Conservation (phyloP, 768 basidiomycete species). For the Lentinula edodes region DNA sequence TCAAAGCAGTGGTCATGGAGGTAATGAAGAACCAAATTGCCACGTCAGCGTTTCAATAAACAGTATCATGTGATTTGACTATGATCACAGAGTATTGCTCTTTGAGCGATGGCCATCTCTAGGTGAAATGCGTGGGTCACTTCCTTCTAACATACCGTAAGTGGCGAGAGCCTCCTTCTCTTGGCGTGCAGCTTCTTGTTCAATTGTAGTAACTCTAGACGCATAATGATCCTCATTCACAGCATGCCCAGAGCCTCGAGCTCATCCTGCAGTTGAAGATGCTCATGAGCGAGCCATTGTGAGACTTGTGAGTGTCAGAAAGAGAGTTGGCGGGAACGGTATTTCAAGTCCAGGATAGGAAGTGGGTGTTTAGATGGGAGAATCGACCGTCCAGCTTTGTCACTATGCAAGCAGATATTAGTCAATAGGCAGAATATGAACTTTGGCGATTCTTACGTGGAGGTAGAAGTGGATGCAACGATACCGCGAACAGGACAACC, state of each 20-base stretch:
- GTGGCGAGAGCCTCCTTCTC: constrained; percentile 90
- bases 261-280: constrained; percentile 78
- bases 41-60: too few relatives aligned
- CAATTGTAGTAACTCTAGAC: constrained; percentile 75
- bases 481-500: constrained; percentile 94
- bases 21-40: too few relatives aligned
- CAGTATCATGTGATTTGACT: too few relatives aligned
- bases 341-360: constrained; percentile 77
- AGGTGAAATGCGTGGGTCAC: constrained; percentile 76
- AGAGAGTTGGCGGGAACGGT: constrained; percentile 88
- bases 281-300: constrained; percentile 91
- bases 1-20: too few relatives aligned
- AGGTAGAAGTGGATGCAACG: constrained; percentile 93
- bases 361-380: constrained; percentile 77
- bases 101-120: too few relatives aligned
- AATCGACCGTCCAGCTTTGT: constrained; percentile 97
- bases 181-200: constrained; percentile 85
- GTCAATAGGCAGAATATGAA: background rate
- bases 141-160: constrained; percentile 93
- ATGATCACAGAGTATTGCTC: too few relatives aligned
- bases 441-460: constrained; percentile 55
- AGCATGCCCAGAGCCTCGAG: constrained; percentile 46
- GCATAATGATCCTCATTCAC: constrained; percentile 68
- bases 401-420: constrained; percentile 39
- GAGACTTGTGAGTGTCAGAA: constrained; percentile 96